Evolutionary conservation across 495 filamentous ascomycete genomes (phyloP), one percentile per base, ranked within the genome.

Genomic region (Penicillium lividum): DNA sequence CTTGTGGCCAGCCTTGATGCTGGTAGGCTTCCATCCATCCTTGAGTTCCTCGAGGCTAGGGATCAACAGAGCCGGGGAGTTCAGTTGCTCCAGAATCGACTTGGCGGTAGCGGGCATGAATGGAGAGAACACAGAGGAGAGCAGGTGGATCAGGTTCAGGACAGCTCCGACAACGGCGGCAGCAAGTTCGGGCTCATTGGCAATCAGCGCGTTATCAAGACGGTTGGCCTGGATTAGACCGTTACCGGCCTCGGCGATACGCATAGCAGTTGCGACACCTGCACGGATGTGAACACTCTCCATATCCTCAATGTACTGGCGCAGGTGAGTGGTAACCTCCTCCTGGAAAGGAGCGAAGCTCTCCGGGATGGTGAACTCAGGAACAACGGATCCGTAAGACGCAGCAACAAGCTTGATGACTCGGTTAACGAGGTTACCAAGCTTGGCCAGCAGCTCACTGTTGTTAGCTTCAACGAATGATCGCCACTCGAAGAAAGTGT

Each of bases 361-460:
- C 63, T 81, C 72, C 5, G 71, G 69, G 11, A 76, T 67, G 18
- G 70, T 74, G 61, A 72, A 93, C 56, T 91, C 86, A 18, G 92
- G 91, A 11, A 95, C 77, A 33, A 82, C 76, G 34, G 84, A 84
- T 59, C 83, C 81, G 66, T 90, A 86, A 62, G 87, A 87, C 16
- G 89, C 86, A 65, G 91, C 86, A 56, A 90, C 86, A 63, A 96
- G 93, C 74, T 98, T 98, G 75, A 98, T 79, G 47, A 98, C 83
- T 27, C 93, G 89, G 73, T 96, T 94, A 68, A 93, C 90, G 57
- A 97, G 89, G 77, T 98, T 97, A 49, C 93, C 93, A 8, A 97
- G 81, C 65, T 96, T 97, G 51, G 88, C 88, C 3, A 98, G 83
- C 7, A 98, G 80, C 67, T 93, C 90, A 65, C 86, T 91, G 77